A percentile compares a stretch with the other conserved stretches of the same genome.
These are phyloP conservation scores for Sarocladium kiliense DNA, from an alignment of 2,329 filamentous ascomycete genomes.

Conservation along the genomic window DNA sequence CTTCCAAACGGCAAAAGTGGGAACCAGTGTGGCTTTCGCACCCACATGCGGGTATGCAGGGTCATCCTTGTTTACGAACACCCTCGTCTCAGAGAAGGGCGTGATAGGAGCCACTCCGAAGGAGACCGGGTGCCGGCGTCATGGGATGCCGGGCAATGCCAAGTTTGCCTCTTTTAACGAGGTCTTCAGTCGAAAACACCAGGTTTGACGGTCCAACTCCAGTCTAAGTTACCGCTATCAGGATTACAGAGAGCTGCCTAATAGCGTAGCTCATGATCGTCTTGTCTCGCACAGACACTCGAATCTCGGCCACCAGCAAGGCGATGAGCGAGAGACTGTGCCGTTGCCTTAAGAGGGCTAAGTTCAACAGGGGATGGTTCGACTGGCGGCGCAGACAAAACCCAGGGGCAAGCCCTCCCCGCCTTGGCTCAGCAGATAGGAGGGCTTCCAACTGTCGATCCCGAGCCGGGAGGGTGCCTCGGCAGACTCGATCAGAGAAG, in stretches of 20 bases:
- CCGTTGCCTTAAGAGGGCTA: background rate
- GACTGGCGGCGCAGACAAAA: background rate
- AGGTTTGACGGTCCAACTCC: background rate
- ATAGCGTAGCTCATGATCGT: background rate
- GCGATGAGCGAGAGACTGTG: background rate
- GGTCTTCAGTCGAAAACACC: no score
- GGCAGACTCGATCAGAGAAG: background rate
- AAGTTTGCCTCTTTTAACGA: no score
- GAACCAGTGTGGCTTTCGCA: background rate
- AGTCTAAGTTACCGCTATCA: background rate
- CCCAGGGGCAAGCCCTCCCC: background rate
- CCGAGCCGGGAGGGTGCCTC: background rate
- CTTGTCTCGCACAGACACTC: background rate
- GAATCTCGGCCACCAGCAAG: background rate
- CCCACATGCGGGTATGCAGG: background rate
- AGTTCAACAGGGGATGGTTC: background rate
- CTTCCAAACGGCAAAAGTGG: background rate
- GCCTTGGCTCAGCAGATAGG: background rate
- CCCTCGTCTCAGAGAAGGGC: background rate
- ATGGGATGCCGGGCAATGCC: background rate
- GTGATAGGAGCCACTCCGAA: background rate
- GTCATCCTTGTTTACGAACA: background rate
- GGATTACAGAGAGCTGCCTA: background rate
- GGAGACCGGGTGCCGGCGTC: background rate
- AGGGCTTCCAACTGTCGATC: background rate